Conservation (phyloP, 768 basidiomycete species). For the Kwoniella europaea region DNA sequence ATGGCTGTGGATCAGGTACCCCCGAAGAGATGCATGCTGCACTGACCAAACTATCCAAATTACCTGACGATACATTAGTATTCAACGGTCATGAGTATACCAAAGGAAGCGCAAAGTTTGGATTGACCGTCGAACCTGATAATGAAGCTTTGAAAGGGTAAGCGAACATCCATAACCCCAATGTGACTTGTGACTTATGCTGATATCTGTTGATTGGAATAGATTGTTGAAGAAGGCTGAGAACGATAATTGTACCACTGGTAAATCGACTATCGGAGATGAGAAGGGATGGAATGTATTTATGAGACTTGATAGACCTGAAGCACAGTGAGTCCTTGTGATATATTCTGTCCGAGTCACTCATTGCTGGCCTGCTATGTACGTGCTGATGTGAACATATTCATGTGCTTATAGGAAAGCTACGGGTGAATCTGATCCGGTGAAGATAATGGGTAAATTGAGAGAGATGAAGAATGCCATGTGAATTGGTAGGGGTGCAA, state of each 20-base stretch:
- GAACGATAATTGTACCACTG: constrained; percentile 71
- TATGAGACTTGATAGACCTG: constrained; percentile 73
- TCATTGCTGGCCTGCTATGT: not conserved
- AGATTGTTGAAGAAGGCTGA: constrained; percentile 66
- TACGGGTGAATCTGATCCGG: constrained; percentile 63
- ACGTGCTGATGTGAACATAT: not conserved
- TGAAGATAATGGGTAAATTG: constrained; percentile 72
- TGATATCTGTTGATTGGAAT: not conserved
- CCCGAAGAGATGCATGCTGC: constrained; percentile 73
- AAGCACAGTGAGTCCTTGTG: constrained; percentile 66
- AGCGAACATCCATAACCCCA: constrained; percentile 7
- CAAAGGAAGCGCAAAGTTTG: constrained; percentile 73
- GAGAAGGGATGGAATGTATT: constrained; percentile 97
- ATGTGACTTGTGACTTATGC: not conserved
- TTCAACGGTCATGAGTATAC: constrained; percentile 96
- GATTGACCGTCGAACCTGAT: constrained; percentile 58
- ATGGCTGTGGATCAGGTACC: constrained; percentile 36
- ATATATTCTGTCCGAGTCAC: not conserved
- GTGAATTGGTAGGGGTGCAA: constrained; percentile 7
- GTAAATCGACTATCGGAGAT: constrained; percentile 84
- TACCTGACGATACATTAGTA: constrained; percentile 79
- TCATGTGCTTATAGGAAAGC: constrained; percentile 61
- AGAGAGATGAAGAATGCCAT: constrained; percentile 77
- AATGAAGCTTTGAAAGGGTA: constrained; percentile 67
- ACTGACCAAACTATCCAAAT: constrained; percentile 69